Conservation (phyloP, 805 yeast genomes). For the Metschnikowia noctiluminum region DNA sequence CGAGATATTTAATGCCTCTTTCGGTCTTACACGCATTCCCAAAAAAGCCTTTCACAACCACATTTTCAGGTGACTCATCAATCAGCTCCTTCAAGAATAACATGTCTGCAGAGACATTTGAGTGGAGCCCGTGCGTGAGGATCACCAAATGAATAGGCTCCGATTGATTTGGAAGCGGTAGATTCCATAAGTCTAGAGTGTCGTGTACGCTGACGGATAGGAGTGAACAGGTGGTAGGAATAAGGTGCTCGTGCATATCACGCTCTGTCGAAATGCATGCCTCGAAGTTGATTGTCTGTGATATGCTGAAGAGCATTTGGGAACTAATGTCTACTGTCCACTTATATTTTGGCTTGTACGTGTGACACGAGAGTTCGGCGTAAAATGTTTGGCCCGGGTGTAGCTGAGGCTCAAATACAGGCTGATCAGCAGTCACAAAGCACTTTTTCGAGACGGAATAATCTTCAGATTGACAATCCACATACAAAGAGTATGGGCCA, state of each 20-base stretch:
- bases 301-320: slow-evolving; percentile 70
- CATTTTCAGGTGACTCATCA: slow-evolving; percentile 58
- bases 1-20: slow-evolving; percentile 80
- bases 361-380: slow-evolving; percentile 63
- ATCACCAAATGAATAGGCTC: slow-evolving; percentile 79
- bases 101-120: slow-evolving; percentile 90
- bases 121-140: slow-evolving; percentile 88
- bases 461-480: slow-evolving; percentile 69
- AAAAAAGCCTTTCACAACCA: slow-evolving; percentile 77
- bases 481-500: slow-evolving; percentile 86
- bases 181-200: slow-evolving; percentile 73
- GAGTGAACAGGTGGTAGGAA: slow-evolving; percentile 22
- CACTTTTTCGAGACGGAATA: slow-evolving; percentile 52
- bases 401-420: slow-evolving; percentile 67
- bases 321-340: slow-evolving; percentile 83
- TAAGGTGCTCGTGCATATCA: slow-evolving; percentile 28
- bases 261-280: slow-evolving; percentile 39
- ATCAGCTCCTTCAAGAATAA: slow-evolving; percentile 78
- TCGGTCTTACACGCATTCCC: slow-evolving; percentile 89
- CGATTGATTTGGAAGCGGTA: slow-evolving; percentile 46
- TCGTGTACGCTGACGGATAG: slow-evolving; percentile 51
- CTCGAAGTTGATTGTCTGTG: slow-evolving; percentile 67
- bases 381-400: slow-evolving; percentile 63
- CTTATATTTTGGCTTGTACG: slow-evolving; percentile 51
- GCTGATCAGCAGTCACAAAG: slow-evolving; percentile 75